phyloP scores from a whole-genome alignment of 805 yeast species.

The Candida montana region DNA sequence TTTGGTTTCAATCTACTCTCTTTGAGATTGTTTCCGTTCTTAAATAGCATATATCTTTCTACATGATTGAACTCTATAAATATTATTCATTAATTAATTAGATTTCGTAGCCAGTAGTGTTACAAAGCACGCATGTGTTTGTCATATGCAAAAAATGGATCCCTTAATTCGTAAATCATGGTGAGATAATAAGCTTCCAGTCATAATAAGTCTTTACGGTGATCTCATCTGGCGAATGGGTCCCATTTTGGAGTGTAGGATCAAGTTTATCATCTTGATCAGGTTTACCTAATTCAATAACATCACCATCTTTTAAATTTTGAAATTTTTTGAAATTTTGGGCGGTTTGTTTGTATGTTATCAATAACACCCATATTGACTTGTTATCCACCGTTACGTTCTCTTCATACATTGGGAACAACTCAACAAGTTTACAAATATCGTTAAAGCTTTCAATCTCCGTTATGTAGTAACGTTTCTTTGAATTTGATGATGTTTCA shows the following conservation, averaged over 20 bases:
- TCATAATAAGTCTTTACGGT: slow-evolving; percentile 14
- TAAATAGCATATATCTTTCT: too few species aligned
- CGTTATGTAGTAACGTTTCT: slow-evolving; percentile 1
- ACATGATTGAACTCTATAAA: too few species aligned
- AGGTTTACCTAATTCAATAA: slow-evolving; percentile 1
- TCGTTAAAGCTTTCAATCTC: slow-evolving; percentile 12
- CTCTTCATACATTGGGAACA: not conserved
- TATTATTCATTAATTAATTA: too few species aligned
- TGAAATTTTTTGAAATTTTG: slow-evolving; percentile 8
- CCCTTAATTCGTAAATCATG: too few species aligned
- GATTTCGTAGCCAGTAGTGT: too few species aligned
- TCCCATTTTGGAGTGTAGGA: not conserved
- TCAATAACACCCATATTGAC: not conserved
- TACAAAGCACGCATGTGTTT: too few species aligned
- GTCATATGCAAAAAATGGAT: too few species aligned
- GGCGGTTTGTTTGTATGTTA: slow-evolving; percentile 12
- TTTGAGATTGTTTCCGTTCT: too few species aligned
- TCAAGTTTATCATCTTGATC: not conserved
- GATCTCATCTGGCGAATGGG: slow-evolving; percentile 1
- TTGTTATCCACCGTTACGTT: not conserved
- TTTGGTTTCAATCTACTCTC: too few species aligned
- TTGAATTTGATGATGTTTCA: not conserved
- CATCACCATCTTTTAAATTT: slow-evolving; percentile 13
- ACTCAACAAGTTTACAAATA: slow-evolving; percentile 7
- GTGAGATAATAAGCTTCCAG: slow-evolving; percentile 14